Evolutionary conservation across 352 stramenopile species (phyloP), one percentile per base, ranked within the genome.

Genomic region (Globisporangium abappressorium): DNA sequence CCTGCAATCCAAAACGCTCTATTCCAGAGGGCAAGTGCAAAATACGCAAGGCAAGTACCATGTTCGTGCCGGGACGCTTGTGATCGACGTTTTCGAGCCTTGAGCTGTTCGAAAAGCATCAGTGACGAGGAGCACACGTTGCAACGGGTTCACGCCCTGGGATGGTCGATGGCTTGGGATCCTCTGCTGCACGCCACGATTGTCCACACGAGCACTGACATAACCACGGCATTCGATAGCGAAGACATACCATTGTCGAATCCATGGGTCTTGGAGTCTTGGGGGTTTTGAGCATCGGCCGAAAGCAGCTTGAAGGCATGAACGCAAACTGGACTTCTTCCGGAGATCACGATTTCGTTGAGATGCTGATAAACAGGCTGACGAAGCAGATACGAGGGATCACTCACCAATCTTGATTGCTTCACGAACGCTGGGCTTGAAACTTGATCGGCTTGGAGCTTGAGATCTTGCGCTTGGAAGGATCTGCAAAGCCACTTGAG

Each of bases 401-500:
- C 15, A 49, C 41, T 49, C 41, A 49, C 41, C 41, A 49, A 24
- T 24, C 18, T 51, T 51, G 43, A 51, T 22, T 7, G 18, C 18
- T 24, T 51, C 43, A 22, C 18, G 43, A 20, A 11, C 6, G 43
- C 18, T 49, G 5, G 41, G 22, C 43, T 51, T 51, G 18, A 20
- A 22, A 28, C 20, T 46, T 46, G 38, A 46, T 46, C 38, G 18
- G 38, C 38, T 46, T 20, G 38, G 38, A 46, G 38, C 30, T 46
- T 46, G 8, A 5, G 18, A 7, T 26, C 8, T 26, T 43, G 14
- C 5, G 14, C 3, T 33, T 33, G 12, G 22, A 18, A 18, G 28
- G 54, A 49, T 62, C 56, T 62, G 56, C 56, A 49, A 1, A 62
- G n/a, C 56, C 56, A 62, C 56, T 62, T 49, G 56, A 62, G 56